Evolutionary conservation across 805 yeast species (phyloP).

Genomic region (Candida lessepsii): DNA sequence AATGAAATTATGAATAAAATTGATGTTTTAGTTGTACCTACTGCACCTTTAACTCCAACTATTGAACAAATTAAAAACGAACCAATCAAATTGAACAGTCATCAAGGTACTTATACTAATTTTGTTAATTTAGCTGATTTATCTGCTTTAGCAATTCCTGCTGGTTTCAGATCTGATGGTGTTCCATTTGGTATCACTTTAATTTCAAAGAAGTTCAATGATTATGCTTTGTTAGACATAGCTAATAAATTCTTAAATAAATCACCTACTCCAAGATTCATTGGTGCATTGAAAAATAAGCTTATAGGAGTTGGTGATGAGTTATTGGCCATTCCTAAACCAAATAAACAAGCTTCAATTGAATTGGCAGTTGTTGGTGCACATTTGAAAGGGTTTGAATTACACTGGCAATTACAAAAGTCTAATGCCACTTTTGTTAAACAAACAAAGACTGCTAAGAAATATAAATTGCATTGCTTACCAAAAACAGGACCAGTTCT

Average conservation of each 20-base stretch:
- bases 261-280: slow-evolving; percentile 47
- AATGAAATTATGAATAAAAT: slow-evolving; percentile 51
- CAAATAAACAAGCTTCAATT: slow-evolving; percentile 43
- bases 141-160: slow-evolving; percentile 89
- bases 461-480: slow-evolving; percentile 77
- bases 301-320: slow-evolving; percentile 43
- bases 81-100: slow-evolving; percentile 80
- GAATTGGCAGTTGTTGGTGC: slow-evolving; percentile 96
- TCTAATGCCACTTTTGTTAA: slow-evolving; percentile 71
- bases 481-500: slow-evolving; percentile 78
- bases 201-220: slow-evolving; percentile 78
- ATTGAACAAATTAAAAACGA: slow-evolving; percentile 69
- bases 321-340: slow-evolving; percentile 44
- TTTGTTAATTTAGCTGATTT: slow-evolving; percentile 93
- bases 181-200: slow-evolving; percentile 89
- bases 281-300: slow-evolving; percentile 51
- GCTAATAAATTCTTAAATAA: slow-evolving; percentile 69
- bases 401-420: slow-evolving; percentile 91
- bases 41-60: slow-evolving; percentile 90
- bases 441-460: slow-evolving; percentile 65
- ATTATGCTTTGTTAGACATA: slow-evolving; percentile 81
- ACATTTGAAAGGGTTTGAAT: slow-evolving; percentile 81
- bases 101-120: slow-evolving; percentile 98
- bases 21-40: slow-evolving; percentile 86
- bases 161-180: slow-evolving; percentile 81